These are phyloP conservation scores for Erodium maritimum DNA, from an alignment of 345 rosid species.

Conservation along the genomic window DNA sequence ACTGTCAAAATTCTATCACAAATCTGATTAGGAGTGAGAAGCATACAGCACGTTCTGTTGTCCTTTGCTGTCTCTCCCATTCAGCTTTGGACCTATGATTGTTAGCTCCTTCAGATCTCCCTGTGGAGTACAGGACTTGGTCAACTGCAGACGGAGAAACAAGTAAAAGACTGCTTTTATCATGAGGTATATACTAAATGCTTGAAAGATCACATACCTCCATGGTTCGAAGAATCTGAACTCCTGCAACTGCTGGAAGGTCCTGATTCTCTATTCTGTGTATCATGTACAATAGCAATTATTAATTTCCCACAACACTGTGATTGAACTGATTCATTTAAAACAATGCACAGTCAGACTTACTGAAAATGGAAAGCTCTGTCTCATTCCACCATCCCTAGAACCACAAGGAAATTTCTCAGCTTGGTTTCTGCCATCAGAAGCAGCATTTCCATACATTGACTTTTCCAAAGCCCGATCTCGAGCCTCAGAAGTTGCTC, in stretches of 20 bases:
- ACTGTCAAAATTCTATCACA: background rate
- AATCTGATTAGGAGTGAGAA: conserved; percentile 1
- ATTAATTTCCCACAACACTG: conserved; percentile 1
- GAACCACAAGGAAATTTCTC: conserved; percentile 39
- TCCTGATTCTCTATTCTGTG: conserved; percentile 33
- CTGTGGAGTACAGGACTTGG: conserved; percentile 20
- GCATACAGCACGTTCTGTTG: conserved; percentile 74
- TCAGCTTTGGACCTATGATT: conserved; percentile 54
- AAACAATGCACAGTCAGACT: conserved; percentile 16
- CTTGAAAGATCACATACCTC: conserved; percentile 30
- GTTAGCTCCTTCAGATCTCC: conserved; percentile 24
- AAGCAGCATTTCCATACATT: conserved; percentile 42
- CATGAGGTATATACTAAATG: too few relatives aligned
- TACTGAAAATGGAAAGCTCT: conserved; percentile 29
- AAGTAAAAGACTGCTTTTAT: too few relatives aligned
- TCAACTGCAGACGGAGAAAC: conserved; percentile 3
- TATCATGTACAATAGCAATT: conserved; percentile 38
- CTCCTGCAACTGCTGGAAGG: conserved; percentile 24
- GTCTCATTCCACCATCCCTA: conserved; percentile 29
- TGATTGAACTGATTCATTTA: conserved; percentile 1
- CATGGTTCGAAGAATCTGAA: conserved; percentile 17
- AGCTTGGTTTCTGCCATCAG: conserved; percentile 30
- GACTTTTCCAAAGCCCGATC: conserved; percentile 83
- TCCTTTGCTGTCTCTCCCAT: conserved; percentile 65
- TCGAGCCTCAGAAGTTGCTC: conserved; percentile 89